A percentile compares a stretch with the other conserved stretches of the same genome.
Conservation (phyloP, 2,329 filamentous ascomycete species). For the Dactylonectria estremocensis region DNA sequence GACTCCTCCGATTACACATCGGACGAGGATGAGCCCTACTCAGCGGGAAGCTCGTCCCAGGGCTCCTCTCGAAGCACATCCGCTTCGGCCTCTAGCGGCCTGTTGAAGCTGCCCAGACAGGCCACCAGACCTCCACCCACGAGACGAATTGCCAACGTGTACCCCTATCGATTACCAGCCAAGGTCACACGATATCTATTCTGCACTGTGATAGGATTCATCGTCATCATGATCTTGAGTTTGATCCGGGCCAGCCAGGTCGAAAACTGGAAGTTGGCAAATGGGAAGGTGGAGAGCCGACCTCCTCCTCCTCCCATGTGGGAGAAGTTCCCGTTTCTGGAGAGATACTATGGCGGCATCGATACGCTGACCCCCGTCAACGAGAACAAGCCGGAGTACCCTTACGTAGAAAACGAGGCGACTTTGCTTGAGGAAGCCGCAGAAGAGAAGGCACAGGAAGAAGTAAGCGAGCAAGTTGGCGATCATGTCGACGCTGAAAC, state of each 20-base stretch:
- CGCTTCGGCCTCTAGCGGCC: slow-evolving; percentile 58
- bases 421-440: slow-evolving; percentile 36
- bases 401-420: slow-evolving; percentile 74
- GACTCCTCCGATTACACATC: slow-evolving; percentile 65
- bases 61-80: slow-evolving; percentile 70
- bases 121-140: slow-evolving; percentile 40
- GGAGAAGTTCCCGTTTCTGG: slow-evolving; percentile 89
- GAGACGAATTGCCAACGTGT: slow-evolving; percentile 45
- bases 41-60: slow-evolving; percentile 60
- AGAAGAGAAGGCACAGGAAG: slow-evolving; percentile 36
- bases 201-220: slow-evolving; percentile 75
- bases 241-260: slow-evolving; percentile 81
- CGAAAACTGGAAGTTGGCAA: slow-evolving; percentile 75
- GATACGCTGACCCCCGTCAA: slow-evolving; percentile 76
- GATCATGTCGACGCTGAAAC: slow-evolving; percentile 38
- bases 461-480: slow-evolving; percentile 29
- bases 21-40: slow-evolving; percentile 61
- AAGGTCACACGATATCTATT: slow-evolving; percentile 85
- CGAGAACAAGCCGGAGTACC: slow-evolving; percentile 86
- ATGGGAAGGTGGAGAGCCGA: slow-evolving; percentile 60
- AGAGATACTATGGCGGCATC: slow-evolving; percentile 92
- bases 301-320: slow-evolving; percentile 78
- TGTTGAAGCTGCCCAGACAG: slow-evolving; percentile 62
- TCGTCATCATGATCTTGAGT: slow-evolving; percentile 83
- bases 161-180: slow-evolving; percentile 76